phyloP scores from a whole-genome alignment of 2,329 filamentous ascomycete genomes.

The Xylariaceae sp. region DNA sequence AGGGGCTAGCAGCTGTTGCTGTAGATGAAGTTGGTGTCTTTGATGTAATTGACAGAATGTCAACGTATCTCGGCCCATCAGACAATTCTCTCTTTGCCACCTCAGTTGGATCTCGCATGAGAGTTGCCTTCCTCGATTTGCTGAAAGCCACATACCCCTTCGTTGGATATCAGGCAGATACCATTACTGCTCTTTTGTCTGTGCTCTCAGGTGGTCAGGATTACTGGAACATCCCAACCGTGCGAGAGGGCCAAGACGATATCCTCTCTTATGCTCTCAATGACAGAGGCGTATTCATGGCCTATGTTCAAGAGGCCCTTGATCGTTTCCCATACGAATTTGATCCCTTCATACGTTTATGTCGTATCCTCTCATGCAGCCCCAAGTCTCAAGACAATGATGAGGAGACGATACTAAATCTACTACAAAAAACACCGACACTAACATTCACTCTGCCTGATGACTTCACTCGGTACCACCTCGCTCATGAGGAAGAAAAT shows the following conservation, averaged over 20 bases:
- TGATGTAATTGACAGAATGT: slow-evolving; percentile 50
- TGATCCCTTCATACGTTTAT: slow-evolving; percentile 70
- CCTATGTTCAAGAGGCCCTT: slow-evolving; percentile 63
- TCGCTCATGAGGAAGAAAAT: slow-evolving; percentile 82
- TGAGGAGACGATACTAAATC: slow-evolving; percentile 51
- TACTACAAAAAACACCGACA: slow-evolving; percentile 65
- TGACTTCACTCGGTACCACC: slow-evolving; percentile 69
- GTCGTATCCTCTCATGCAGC: slow-evolving; percentile 54
- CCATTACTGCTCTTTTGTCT: slow-evolving; percentile 62
- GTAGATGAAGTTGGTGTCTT: slow-evolving; percentile 51
- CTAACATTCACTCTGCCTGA: slow-evolving; percentile 75
- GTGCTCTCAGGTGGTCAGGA: slow-evolving; percentile 54
- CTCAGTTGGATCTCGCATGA: slow-evolving; percentile 59
- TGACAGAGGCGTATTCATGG: slow-evolving; percentile 54
- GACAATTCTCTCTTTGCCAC: slow-evolving; percentile 46
- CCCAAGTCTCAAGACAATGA: slow-evolving; percentile 31
- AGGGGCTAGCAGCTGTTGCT: slow-evolving; percentile 46
- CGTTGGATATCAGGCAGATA: slow-evolving; percentile 68
- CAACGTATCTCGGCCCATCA: slow-evolving; percentile 42
- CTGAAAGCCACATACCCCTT: slow-evolving; percentile 63
- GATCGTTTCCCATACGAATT: slow-evolving; percentile 84
- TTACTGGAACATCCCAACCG: slow-evolving; percentile 51
- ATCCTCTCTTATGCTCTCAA: slow-evolving; percentile 43
- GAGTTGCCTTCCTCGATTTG: slow-evolving; percentile 64
- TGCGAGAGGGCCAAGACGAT: slow-evolving; percentile 34